Conservation (phyloP, 208 protist genomes). For the Angomonas desouzai region DNA sequence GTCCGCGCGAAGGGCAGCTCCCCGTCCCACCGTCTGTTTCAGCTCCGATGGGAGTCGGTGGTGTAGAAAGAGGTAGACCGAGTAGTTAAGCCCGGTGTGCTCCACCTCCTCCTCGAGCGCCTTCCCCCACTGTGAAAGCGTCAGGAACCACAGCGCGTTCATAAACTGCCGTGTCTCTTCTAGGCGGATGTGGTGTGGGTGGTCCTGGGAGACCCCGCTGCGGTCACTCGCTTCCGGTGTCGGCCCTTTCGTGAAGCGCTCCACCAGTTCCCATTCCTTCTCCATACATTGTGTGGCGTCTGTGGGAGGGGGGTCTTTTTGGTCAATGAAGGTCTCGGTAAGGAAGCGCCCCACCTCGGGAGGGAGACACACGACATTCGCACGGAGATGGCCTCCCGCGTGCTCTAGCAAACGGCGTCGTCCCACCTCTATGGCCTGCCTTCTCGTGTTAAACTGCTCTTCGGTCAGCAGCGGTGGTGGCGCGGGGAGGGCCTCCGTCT, state of each 20-base stretch:
- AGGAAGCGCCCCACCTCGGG: not conserved
- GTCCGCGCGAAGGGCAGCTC: not conserved
- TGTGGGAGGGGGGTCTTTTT: not conserved
- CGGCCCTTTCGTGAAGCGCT: no score
- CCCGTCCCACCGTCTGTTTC: constrained; percentile 16
- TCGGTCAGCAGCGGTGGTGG: not conserved
- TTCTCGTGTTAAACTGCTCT: not conserved
- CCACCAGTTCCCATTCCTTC: not conserved
- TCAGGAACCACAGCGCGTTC: constrained; percentile 43
- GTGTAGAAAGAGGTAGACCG: constrained; percentile 41
- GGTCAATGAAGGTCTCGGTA: constrained; percentile 1
- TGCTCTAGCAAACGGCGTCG: not conserved
- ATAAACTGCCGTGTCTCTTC: constrained; percentile 12
- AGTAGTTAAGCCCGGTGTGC: constrained; percentile 33
- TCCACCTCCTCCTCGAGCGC: constrained; percentile 10
- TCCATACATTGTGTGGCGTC: not conserved
- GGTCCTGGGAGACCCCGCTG: constrained; percentile 1
- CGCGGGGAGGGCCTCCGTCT: not conserved
- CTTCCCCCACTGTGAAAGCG: constrained; percentile 30
- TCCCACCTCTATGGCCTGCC: not conserved
- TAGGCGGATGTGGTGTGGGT: not conserved
- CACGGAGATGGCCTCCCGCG: not conserved
- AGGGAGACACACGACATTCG: no score
- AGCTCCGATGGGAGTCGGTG: constrained; percentile 33
- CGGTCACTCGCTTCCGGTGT: no score